These are phyloP conservation scores for Leptosphaerulina australis DNA, from an alignment of 2,329 filamentous ascomycete species.

Conservation along the genomic window DNA sequence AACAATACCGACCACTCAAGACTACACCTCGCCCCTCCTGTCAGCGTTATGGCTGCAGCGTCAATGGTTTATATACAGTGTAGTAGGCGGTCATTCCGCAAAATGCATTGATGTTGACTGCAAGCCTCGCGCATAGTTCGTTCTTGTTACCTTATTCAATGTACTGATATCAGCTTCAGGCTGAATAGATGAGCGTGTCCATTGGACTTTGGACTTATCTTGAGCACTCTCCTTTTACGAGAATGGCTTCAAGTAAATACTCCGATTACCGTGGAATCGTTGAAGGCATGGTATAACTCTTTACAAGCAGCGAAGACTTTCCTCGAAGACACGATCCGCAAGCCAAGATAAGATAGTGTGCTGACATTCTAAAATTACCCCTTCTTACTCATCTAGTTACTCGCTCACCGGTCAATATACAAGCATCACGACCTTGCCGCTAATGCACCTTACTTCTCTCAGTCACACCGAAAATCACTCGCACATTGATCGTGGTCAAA, in stretches of 20 bases:
- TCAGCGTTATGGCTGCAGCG: slow-evolving; percentile 15
- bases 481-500: no score
- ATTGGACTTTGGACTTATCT: not conserved
- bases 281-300: not conserved
- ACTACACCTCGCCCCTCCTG: slow-evolving; percentile 1
- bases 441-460: no score
- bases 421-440: no score
- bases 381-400: no score
- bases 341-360: not conserved
- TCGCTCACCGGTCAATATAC: not conserved
- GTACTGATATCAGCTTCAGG: no score
- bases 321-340: not conserved
- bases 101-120: not conserved
- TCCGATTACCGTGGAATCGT: not conserved
- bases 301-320: not conserved
- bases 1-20: slow-evolving; percentile 12
- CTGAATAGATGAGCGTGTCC: no score
- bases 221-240: not conserved
- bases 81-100: slow-evolving; percentile 2
- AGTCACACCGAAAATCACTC: no score
- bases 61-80: slow-evolving; percentile 1
- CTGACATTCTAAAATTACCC: no score
- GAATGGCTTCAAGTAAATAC: not conserved
- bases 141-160: not conserved
- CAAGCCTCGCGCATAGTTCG: not conserved